Base-by-base conservation (phyloP, 2,329 filamentous ascomycete species). In the Colletotrichum sp. region DNA sequence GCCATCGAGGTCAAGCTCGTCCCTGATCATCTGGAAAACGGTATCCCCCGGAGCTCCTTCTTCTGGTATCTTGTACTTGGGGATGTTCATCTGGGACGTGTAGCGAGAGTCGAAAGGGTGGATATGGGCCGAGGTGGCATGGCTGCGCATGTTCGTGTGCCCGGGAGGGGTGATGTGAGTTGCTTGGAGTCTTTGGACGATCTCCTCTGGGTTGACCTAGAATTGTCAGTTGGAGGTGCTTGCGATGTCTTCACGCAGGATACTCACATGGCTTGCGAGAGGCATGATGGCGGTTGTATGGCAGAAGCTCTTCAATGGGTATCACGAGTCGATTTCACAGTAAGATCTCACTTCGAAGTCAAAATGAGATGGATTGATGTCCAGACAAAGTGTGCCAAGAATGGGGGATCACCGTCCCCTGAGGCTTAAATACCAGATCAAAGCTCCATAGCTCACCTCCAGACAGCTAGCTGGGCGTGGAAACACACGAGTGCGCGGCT, bases 1-100 rank as follows among this genome's bases (percentile, higher is more conserved):
- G 32, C 93, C 92, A 80, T 94, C 92, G 4, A 94, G 86, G 82
- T 93, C 91, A 44, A 92, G 82, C 79, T 93, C 91, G 81, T 93
- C 91, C 77, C 88, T 89, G 75, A 93, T 86, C 82, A 95, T 88
- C 78, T 94, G 91, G 79, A 93, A 91, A 1, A 93, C 93, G 1
- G 91, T 89, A 78, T 94, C 92, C 12, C 90, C 89, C 0, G 90
- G 90, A 16, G 90, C 89, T 6, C 91, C 91, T 60, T 92, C 84
- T 4, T 88, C 81, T 0, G 91, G 90, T 21, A 93, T 89, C 69
- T 84, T 86, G 83, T 91, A 93, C 78, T 93, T 93, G 9, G 77
- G 90, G 16, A 93, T 88, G 75, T 91, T 89, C 64, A 85, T 84
- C 66, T 87, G 82, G 77, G 87, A 87, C 24, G 90, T 87, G 82